These are phyloP conservation scores for Suillus luteus DNA, from an alignment of 768 basidiomycete genomes.

Conservation along the genomic window DNA sequence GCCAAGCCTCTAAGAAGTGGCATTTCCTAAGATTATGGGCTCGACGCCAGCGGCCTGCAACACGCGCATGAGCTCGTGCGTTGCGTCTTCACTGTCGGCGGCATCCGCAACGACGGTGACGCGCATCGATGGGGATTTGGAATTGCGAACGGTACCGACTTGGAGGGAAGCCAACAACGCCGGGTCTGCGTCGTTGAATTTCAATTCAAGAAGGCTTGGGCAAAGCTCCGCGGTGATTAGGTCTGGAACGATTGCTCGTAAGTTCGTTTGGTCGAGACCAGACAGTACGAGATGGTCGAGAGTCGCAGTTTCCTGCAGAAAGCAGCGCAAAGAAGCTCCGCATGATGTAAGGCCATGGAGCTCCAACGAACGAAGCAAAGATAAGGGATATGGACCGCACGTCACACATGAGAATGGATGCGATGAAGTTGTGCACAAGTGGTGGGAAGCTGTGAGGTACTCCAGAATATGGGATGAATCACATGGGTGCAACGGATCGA, in stretches of 20 bases:
- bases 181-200: background rate
- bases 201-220: constrained; percentile 1
- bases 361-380: constrained; percentile 9
- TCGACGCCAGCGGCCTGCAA: background rate
- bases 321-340: constrained; percentile 9
- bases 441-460: constrained; percentile 28
- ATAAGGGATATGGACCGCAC: constrained; percentile 12
- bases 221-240: background rate
- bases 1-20: background rate
- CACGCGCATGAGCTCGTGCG: background rate
- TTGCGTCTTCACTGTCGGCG: background rate
- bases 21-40: background rate
- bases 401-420: constrained; percentile 14
- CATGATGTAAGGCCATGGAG: constrained; percentile 11
- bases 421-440: constrained; percentile 1
- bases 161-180: background rate
- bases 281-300: constrained; percentile 7
- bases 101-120: background rate
- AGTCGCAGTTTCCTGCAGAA: constrained; percentile 6
- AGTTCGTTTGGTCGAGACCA: background rate
- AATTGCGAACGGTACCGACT: background rate
- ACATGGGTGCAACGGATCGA: constrained; percentile 35
- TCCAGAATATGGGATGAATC: constrained; percentile 42
- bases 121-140: background rate
- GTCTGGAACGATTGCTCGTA: background rate